Evolutionary conservation across 1,139 yeast species (phyloP).

Genomic region (Diutina neorugosa): DNA sequence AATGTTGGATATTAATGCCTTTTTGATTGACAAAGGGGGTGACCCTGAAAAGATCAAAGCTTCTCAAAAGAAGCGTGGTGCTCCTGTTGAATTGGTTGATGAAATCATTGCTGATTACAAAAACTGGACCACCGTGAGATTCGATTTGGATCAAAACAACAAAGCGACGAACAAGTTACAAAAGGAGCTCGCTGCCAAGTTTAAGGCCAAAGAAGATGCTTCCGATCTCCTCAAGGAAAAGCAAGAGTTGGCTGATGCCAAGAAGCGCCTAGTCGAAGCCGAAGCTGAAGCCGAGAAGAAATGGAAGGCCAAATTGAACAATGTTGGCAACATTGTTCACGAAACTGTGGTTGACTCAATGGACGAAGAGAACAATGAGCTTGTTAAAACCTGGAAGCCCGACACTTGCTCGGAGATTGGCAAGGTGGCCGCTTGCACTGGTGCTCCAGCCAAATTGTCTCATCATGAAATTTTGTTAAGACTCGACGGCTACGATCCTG

Average conservation of each 20-base stretch:
- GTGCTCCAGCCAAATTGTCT: constrained; percentile 68
- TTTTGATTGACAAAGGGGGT: constrained; percentile 94
- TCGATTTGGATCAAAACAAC: constrained; percentile 82
- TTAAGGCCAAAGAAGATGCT: constrained; percentile 93
- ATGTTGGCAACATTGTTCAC: constrained; percentile 89
- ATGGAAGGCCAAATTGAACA: constrained; percentile 71
- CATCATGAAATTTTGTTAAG: constrained; percentile 93
- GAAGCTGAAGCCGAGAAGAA: constrained; percentile 75
- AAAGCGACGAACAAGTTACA: constrained; percentile 79
- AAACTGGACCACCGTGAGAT: constrained; percentile 86
- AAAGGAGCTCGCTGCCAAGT: constrained; percentile 84
- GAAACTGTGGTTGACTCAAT: constrained; percentile 77
- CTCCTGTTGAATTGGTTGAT: constrained; percentile 85
- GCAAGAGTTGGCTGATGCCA: constrained; percentile 58
- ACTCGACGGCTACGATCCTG: constrained; percentile 96
- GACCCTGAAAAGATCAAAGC: constrained; percentile 78
- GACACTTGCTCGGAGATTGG: constrained; percentile 41
- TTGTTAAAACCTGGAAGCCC: constrained; percentile 84
- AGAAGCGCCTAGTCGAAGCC: constrained; percentile 48
- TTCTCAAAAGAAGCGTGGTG: constrained; percentile 93
- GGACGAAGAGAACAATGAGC: constrained; percentile 84
- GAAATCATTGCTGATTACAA: constrained; percentile 87
- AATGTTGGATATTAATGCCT: constrained; percentile 91
- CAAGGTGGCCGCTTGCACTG: constrained; percentile 59
- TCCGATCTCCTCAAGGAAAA: constrained; percentile 69